Base-by-base conservation (phyloP, 768 basidiomycete genomes). In the Paxillus involutus region DNA sequence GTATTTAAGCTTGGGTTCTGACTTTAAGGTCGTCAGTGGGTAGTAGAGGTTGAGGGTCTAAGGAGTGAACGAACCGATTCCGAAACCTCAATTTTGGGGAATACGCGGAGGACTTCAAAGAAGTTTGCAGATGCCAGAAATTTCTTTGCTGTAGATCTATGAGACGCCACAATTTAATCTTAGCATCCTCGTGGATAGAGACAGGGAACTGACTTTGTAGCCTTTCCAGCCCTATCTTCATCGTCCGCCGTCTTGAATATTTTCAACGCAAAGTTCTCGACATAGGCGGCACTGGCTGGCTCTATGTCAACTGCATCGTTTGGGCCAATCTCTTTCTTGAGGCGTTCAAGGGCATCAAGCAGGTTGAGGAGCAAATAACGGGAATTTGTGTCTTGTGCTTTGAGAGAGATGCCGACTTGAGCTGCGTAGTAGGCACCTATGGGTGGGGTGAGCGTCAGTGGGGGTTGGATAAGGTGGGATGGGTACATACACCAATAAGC, bases 71-170 rank as follows among this genome's bases (percentile, higher is more conserved):
- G 24, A 66, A 87, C 89, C 45, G 82, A 76, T 59, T 85, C 84
- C 6, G 82, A 76, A 35, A 81, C 62, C 45, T 83, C 78, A 7
- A 73, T 59, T 59, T 82, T 80, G 36, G 83, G 84, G 64, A 96
- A 95, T 5, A 85, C 80, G 46, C 80, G 82, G 49, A 98, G 80
- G 29, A 97, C 77, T 71, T 99, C 94, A 43, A 98, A 83, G 71
- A 98, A 98, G 68, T 93, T 92, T 49, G 93, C 88, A 32, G 96
- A 93, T 13, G 94, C 96, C 4, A 98, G 77, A 69, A 98, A 98
- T 71, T 95, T 96, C 66, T 89, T 90, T 5, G 96, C 94, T 1
- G 95, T 98, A 17, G 83, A 80, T 66, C 93, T 95, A 61, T 26
- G 29, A n/a, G 11, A 16, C n/a, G 14, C 43, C 6, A 43, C 2